Evolutionary conservation across 495 filamentous ascomycete genomes (phyloP), one percentile per base, ranked within the genome.

Genomic region (Penicillium angulare): DNA sequence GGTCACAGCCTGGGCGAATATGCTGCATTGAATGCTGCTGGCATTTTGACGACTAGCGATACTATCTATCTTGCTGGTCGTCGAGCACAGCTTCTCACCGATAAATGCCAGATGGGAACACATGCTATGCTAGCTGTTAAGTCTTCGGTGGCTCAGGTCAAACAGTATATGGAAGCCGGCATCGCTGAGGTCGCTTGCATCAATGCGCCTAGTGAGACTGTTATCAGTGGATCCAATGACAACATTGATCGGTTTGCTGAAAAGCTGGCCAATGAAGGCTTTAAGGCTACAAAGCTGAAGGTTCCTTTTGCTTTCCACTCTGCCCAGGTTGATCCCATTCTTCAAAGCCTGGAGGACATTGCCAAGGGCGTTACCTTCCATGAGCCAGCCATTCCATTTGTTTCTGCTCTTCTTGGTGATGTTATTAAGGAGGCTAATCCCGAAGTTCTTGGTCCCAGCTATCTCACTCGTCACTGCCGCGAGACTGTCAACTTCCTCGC

Each of bases 1-100:
- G 92, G 92, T 18, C 92, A 97, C 72, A 95, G 89, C 64, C 59
- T 85, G 10, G 91, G 91, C 49, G 91, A 96, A 65, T 96, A 92
- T 69, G 89, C 91, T 39, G 91, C 92, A 13, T 74, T 96, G 2
- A 79, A 92, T 59, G 83, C 86, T 27, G 83, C 90, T 15, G 91
- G 89, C 43, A 84, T 95, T 12, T 68, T 96, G 8, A 87, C 86
- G 7, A 86, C 82, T 24, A 83, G 80, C 53, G 90, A 95, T 60
- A 85, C 86, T 21, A 83, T 96, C 57, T 89, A 86, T 57, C 77
- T 96, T 7, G 86, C 90, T 43, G 91, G 90, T 18, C 76, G 79
- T 31, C 83, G 91, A 40, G 91, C 91, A 24, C 77, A 83, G 55
- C 74, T 95, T n/a, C 76, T 95, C 3, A 79, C 85, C 13, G 74